Base-by-base conservation (phyloP, 768 basidiomycete species). In the Lactarius psammicola region DNA sequence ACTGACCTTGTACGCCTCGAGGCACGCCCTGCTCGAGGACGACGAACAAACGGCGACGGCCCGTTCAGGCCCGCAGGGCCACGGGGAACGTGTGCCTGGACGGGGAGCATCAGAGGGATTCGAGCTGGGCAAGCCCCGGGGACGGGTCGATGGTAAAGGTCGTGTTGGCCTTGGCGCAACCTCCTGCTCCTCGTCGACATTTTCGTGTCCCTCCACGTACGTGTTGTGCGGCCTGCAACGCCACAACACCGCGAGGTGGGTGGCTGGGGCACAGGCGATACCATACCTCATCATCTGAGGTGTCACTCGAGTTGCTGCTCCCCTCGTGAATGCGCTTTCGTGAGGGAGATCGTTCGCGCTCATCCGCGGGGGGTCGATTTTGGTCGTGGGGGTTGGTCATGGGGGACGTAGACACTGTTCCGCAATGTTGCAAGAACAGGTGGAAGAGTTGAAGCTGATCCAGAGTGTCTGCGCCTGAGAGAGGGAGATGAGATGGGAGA, bases 21-120 rank as follows among this genome's bases (percentile, higher is more conserved):
- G 80, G 74, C 97, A 99, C 0, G 97, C 96, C n/a, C 73, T 95
- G 90, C 74, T 93, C 92, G 53, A 99, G 80, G 11, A 99, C 83
- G 57, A 99, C 95, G 68, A 90, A 97, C 20, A 99, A 81, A 59
- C 90, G 79, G 31, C 95, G 82, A 62, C 85, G 83, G 2, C 79
- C n/a, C 76, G 0, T 70, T 70, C 0, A 82, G 79, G 11, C 80
- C 79, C n/a, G 81, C 76, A 38, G 81, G 80, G 9, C 81, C 82
- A 63, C 72, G 84, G 79, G 60, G 87, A 79, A 93, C 89, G 53
- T 87, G 86, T 2, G 92, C 92, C 71, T 91, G 90, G 0, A 92
- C 81, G 34, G 94, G 94, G 5, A 94, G 78, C 86, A 93, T 89
- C 64, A n/a, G 85, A 81, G 0, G 92, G 92, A 74, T 93, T 93